Evolutionary conservation across 73 alveolate species (phyloP), one percentile per base, ranked within the genome.

Genomic region (Paramecium bursaria): DNA sequence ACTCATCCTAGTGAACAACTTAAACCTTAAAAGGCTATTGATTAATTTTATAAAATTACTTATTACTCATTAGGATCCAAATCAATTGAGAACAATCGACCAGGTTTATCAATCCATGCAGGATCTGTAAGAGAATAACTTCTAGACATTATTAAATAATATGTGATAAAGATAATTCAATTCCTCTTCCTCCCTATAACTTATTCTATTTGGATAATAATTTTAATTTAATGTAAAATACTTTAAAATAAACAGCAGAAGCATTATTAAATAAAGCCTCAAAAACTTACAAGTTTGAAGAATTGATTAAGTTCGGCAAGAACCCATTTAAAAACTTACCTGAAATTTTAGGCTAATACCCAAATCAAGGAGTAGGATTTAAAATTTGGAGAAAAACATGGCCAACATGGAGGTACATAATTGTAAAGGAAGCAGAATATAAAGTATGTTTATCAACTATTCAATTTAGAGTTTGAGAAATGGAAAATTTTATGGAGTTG

Each of bases 301-400:
- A 79, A 21, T 23, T 79, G 44, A 79, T 79, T 50, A 57, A 31
- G 4, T 46, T 39, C 25, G 42, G 46, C 26, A 35, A 73, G 46
- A 48, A 53, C 39, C 85, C 80, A 33, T 54, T 25, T 15, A 79
- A 79, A 53, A 79, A 47, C 26, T 42, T 79, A 53, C 76, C 60
- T 11, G 89, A 79, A 54, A 23, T 79, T 27, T 35, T 73, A n/a
- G 75, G 74, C 39, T 42, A 79, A 79, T 79, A 79, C 13, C 89
- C 89, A 22, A 52, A 79, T 13, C 30, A 35, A 48, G 89, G 89
- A 53, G 48, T 79, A 31, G 89, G 89, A n/a, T 79, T 79, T 27
- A 79, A 79, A 23, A 47, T 52, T 14, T 79, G 89, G 89, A 79
- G 89, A 55, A 79, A 79, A 27, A 79, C 89, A 10, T 79, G 89